Percentiles rank a stretch among this genome's conserved stretches.
Conservation (phyloP, 1,284 basidiomycete genomes). For the Tausonia pullulans region DNA sequence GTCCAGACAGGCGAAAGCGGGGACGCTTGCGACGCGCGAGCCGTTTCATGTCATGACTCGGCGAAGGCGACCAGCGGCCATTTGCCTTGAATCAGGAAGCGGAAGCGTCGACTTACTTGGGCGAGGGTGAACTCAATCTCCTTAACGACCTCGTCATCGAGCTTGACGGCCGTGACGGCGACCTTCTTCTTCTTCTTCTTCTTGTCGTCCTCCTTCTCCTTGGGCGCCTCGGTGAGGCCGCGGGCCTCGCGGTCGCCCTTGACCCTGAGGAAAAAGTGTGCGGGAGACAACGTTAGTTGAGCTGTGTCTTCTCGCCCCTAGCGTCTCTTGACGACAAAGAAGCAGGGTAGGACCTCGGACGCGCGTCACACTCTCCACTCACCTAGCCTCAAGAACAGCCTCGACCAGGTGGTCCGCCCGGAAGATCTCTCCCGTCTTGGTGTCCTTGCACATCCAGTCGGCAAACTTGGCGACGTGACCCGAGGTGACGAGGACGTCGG, state of each 20-base stretch:
- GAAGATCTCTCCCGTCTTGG: conserved; percentile 87
- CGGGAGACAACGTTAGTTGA: background rate
- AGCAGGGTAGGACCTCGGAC: background rate
- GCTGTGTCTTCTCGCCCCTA: background rate
- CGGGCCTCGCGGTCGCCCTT: conserved; percentile 90
- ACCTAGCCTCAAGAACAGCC: conserved; percentile 67
- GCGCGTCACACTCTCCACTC: background rate
- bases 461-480: conserved; percentile 98
- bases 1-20: too few relatives aligned
- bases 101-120: conserved; percentile 46
- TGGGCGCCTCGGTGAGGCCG: conserved; percentile 44
- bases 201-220: conserved; percentile 47
- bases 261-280: conserved; percentile 39
- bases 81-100: background rate
- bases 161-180: conserved; percentile 62
- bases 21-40: too few relatives aligned
- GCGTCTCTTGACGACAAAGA: background rate
- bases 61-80: too few relatives aligned
- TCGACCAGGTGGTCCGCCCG: conserved; percentile 96
- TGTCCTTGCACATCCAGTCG: conserved; percentile 99
- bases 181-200: conserved; percentile 67
- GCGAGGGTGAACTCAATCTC: conserved; percentile 78
- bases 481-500: conserved; percentile 91
- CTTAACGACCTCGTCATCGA: conserved; percentile 61
- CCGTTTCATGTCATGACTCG: too few relatives aligned